Base-by-base conservation (phyloP, 2,329 filamentous ascomycete species). In the Diplodia scrobiculata region DNA sequence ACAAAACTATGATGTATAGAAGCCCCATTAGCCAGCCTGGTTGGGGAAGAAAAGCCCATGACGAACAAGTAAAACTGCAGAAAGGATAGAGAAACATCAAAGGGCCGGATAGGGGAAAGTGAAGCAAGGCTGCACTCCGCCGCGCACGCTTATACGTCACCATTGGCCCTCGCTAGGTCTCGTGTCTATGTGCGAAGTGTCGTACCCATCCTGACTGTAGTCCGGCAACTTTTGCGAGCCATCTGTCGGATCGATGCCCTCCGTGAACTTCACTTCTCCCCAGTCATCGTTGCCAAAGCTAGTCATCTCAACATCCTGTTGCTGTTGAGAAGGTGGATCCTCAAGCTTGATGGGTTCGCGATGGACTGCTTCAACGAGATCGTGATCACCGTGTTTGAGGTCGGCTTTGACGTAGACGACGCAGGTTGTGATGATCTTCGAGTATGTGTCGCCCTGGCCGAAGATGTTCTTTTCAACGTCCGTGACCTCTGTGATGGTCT, bases 401-500 rank as follows among this genome's bases (percentile, higher is more conserved):
- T 66, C 65, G 17, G 65, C 65, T 21, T 32, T 52, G 47, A 66
- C 65, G 34, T 66, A 66, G 25, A 66, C 65, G 10, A 63, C 65
- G 50, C 65, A 66, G 17, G 65, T 66, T 10, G 65, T 54, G 36
- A 63, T 54, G 27, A 66, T 55, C 19, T 63, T 62, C 6, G 48
- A 48, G 17, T 66, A 62, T 1, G 55, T 52, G 19, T 66, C 58
- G 11, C 65, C 65, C 29, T 62, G 47, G 2, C 65, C 65, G 38
- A 66, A 66, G 25, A 66, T 66, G 38, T 66, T 54, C 48, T 63
- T 66, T 5, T 66, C 55, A 1, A 66, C 48, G 7, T 66, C 65
- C 1, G 55, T 62, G 29, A 87, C 84, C 69, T 91, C 87, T 2
- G 86, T 88, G 27, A 99, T 92, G 17, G 84, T 84, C 64, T 89